phyloP scores from a whole-genome alignment of 345 rosid species.

The Sapria himalayana region DNA sequence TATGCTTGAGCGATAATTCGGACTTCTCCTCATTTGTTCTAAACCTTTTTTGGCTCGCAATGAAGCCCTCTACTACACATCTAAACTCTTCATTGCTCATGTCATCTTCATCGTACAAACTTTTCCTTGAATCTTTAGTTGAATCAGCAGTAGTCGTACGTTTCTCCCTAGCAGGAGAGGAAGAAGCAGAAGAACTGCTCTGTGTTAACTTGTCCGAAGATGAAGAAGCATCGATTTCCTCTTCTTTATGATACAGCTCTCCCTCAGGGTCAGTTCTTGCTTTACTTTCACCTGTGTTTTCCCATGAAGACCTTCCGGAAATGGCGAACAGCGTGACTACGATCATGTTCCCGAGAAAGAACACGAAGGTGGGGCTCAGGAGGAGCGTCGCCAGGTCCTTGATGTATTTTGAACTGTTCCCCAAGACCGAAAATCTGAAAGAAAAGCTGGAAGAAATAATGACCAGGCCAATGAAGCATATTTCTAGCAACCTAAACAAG shows the following conservation, averaged over 20 bases:
- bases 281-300: conserved; percentile 13
- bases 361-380: conserved; percentile 50
- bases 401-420: conserved; percentile 36
- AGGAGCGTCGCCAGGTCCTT: conserved; percentile 25
- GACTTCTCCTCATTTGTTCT: conserved; percentile 38
- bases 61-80: conserved; percentile 43
- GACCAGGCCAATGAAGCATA: conserved; percentile 27
- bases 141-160: conserved; percentile 13
- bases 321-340: conserved; percentile 47
- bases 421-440: conserved; percentile 43
- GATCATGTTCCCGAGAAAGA: conserved; percentile 59
- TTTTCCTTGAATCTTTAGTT: conserved; percentile 11
- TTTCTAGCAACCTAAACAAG: conserved; percentile 37
- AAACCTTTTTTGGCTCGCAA: conserved; percentile 58
- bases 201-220: conserved; percentile 20
- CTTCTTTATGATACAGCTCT: conserved; percentile 23
- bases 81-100: conserved; percentile 70
- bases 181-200: conserved; percentile 8
- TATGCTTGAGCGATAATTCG: too few relatives aligned
- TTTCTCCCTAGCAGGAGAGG: conserved; percentile 9
- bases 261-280: conserved; percentile 19
- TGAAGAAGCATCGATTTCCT: conserved; percentile 16
- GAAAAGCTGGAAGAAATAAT: too few relatives aligned
- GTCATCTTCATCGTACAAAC: conserved; percentile 22
- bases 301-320: conserved; percentile 34